These are phyloP conservation scores for Exserohilum turcica DNA, from an alignment of 2,329 filamentous ascomycete genomes.

Conservation along the genomic window DNA sequence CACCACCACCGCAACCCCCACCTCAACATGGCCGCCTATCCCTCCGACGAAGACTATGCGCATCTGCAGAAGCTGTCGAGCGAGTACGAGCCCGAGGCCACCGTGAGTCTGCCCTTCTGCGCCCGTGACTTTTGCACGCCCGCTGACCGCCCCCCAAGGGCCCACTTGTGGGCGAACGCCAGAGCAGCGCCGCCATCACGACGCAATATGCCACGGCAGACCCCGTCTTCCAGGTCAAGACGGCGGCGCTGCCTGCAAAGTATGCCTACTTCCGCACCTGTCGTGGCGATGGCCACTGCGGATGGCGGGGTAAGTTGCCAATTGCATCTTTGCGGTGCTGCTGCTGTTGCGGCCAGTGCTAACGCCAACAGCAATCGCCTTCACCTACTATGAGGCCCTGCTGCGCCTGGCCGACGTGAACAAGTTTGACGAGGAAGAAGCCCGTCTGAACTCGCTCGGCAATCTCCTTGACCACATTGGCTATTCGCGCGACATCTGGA, in stretches of 20 bases:
- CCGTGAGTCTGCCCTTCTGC: conserved; percentile 54
- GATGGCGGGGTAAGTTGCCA: conserved; percentile 82
- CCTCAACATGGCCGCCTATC: conserved; percentile 47
- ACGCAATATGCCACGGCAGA: conserved; percentile 89
- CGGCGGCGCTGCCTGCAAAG: conserved; percentile 77
- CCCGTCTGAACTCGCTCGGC: conserved; percentile 73
- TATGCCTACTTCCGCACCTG: conserved; percentile 88
- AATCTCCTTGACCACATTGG: conserved; percentile 72
- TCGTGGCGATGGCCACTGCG: conserved; percentile 93
- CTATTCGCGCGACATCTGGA: conserved; percentile 71
- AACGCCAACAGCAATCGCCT: conserved; percentile 74
- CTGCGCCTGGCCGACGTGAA: conserved; percentile 68
- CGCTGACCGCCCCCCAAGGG: conserved; percentile 62
- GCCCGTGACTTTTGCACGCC: conserved; percentile 13
- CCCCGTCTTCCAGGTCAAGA: conserved; percentile 83
- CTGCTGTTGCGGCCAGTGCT: conserved; percentile 26
- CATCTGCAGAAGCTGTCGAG: conserved; percentile 67
- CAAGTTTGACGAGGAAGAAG: conserved; percentile 71
- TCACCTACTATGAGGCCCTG: conserved; percentile 89
- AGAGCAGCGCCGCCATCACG: conserved; percentile 76
- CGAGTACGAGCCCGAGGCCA: conserved; percentile 62
- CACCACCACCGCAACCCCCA: conserved; percentile 36
- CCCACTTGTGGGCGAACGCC: conserved; percentile 78
- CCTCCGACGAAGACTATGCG: conserved; percentile 61
- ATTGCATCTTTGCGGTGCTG: neutral